These are phyloP conservation scores for Pseudogymnoascus sp. DNA, from an alignment of 2,329 filamentous ascomycete genomes.

Conservation along the genomic window DNA sequence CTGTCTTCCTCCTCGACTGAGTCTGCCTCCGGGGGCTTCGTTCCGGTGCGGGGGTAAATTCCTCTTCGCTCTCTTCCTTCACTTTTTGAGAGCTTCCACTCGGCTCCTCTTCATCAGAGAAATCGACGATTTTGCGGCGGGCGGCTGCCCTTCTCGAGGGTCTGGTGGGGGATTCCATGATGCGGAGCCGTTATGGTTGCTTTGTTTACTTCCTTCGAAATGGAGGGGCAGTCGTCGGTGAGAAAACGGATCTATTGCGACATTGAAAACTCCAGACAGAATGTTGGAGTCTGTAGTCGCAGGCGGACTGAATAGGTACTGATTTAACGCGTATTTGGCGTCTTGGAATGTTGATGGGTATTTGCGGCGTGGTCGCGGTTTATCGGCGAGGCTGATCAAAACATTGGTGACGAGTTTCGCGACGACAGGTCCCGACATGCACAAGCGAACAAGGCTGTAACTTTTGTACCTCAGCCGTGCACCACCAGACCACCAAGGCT, in stretches of 20 bases:
- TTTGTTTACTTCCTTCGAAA: conserved; percentile 8
- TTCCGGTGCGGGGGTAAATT: conserved; percentile 67
- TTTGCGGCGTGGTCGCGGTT: background rate
- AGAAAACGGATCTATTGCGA: background rate
- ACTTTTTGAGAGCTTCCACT: conserved; percentile 48
- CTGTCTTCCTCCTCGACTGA: conserved; percentile 40
- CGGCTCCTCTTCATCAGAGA: conserved; percentile 63
- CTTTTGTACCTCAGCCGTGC: conserved; percentile 3
- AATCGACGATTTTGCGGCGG: conserved; percentile 69
- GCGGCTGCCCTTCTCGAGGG: conserved; percentile 51
- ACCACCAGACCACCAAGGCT: conserved; percentile 7
- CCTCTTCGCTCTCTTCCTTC: conserved; percentile 59
- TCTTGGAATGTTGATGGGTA: background rate
- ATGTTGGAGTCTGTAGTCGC: background rate
- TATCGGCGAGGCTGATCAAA: conserved; percentile 6
- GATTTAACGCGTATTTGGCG: background rate
- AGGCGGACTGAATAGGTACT: background rate
- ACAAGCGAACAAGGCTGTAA: conserved; percentile 5
- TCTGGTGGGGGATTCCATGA: conserved; percentile 35
- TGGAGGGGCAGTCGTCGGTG: background rate
- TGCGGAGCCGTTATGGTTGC: background rate
- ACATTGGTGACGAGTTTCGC: conserved; percentile 5
- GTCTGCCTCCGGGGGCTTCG: conserved; percentile 48
- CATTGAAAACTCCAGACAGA: background rate
- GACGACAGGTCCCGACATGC: background rate